These are phyloP conservation scores for Kondoa malvinella DNA, from an alignment of 768 basidiomycete genomes.

Conservation along the genomic window DNA sequence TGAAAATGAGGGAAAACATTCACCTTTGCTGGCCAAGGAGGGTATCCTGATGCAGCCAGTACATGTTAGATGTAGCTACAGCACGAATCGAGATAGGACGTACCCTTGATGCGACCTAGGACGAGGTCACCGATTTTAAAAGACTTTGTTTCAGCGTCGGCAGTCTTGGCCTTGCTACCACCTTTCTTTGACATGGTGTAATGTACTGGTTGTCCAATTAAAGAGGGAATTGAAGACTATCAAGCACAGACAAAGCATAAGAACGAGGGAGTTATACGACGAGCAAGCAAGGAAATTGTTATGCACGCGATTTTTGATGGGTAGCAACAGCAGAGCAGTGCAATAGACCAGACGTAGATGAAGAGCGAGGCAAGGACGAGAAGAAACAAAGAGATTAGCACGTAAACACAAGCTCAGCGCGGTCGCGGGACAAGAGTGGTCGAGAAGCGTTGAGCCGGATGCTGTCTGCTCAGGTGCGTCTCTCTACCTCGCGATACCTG, in stretches of 20 bases:
- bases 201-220: no score
- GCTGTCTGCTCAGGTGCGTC: no score
- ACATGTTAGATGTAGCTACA: neutral
- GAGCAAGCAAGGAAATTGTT: no score
- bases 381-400: no score
- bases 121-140: constrained; percentile 70
- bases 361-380: no score
- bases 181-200: neutral
- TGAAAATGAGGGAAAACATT: constrained; percentile 19
- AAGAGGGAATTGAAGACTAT: neutral
- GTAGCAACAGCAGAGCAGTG: no score
- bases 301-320: neutral
- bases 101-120: constrained; percentile 56
- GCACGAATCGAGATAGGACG: neutral
- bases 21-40: constrained; percentile 89
- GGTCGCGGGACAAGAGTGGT: no score
- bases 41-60: constrained; percentile 44
- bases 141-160: constrained; percentile 27
- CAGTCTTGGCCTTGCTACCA: neutral
- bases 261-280: neutral
- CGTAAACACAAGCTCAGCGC: no score
- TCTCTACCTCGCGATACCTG: no score
- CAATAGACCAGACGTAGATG: no score
- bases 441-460: no score
- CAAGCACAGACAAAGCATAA: neutral